phyloP scores from a whole-genome alignment of 1,284 basidiomycete genomes.

The Stereum hirsutum region DNA sequence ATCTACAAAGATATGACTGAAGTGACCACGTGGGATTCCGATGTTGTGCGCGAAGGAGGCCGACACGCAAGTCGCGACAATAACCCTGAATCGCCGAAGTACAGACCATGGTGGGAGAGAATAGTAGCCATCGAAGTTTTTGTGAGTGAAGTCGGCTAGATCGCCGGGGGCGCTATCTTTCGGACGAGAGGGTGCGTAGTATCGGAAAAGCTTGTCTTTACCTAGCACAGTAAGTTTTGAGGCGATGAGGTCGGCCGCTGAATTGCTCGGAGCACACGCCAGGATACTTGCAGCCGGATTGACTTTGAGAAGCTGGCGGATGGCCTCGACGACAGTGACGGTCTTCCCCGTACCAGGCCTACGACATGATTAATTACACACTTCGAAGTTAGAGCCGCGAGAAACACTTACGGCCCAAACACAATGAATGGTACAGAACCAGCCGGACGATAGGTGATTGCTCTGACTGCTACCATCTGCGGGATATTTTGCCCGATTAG shows the following conservation, averaged over 20 bases:
- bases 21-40: constrained; percentile 49
- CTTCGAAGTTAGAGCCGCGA: no score
- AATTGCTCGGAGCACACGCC: constrained; percentile 57
- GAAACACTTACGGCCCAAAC: constrained; percentile 52
- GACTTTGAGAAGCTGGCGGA: constrained; percentile 40
- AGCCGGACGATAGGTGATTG: constrained; percentile 33
- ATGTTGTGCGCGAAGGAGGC: constrained; percentile 46
- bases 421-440: constrained; percentile 50
- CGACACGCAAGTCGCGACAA: constrained; percentile 55
- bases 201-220: constrained; percentile 39
- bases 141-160: constrained; percentile 32
- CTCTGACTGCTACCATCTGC: constrained; percentile 45
- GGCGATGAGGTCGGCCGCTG: constrained; percentile 54
- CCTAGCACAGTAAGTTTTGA: constrained; percentile 33
- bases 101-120: constrained; percentile 29
- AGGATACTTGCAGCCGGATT: constrained; percentile 40
- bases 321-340: constrained; percentile 56
- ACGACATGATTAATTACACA: neutral
- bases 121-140: constrained; percentile 32
- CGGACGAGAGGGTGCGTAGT: constrained; percentile 52
- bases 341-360: constrained; percentile 67
- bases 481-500: constrained; percentile 37
- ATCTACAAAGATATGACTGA: constrained; percentile 55
- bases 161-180: constrained; percentile 32
- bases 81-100: constrained; percentile 39